phyloP scores from a whole-genome alignment of 306 rosid species.

The Canavalia ensiformis region DNA sequence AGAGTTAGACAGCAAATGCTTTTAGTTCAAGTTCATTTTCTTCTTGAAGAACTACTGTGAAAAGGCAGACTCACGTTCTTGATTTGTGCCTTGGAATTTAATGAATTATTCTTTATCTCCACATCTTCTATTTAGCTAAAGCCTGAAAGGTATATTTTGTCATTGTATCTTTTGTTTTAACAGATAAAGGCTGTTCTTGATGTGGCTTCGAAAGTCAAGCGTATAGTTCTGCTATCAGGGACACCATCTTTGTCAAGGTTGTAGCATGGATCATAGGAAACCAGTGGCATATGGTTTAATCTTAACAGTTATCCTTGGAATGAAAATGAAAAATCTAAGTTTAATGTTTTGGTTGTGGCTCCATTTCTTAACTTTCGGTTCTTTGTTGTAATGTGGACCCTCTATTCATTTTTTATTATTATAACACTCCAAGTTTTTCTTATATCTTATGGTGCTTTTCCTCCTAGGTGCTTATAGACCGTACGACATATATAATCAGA shows the following conservation, averaged over 20 bases:
- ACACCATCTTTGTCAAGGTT: slow-evolving; percentile 98
- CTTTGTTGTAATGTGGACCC: slow-evolving; percentile 30
- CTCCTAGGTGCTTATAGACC: slow-evolving; percentile 97
- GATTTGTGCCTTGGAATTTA: slow-evolving; percentile 26
- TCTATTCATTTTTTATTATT: slow-evolving; percentile 30
- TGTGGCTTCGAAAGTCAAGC: slow-evolving; percentile 78
- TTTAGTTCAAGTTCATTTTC: slow-evolving; percentile 27
- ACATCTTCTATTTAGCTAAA: slow-evolving; percentile 16
- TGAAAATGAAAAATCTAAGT: slow-evolving; percentile 41
- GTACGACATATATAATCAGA: slow-evolving; percentile 92
- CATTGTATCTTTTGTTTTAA: slow-evolving; percentile 42
- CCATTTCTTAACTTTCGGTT: slow-evolving; percentile 33
- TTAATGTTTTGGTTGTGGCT: slow-evolving; percentile 33
- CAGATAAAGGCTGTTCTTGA: slow-evolving; percentile 92
- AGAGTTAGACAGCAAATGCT: background rate
- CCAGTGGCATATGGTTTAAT: slow-evolving; percentile 41
- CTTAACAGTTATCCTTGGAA: slow-evolving; percentile 33
- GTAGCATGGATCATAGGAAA: slow-evolving; percentile 54
- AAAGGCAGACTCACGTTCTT: slow-evolving; percentile 38
- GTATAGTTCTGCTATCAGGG: slow-evolving; percentile 86
- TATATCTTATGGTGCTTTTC: slow-evolving; percentile 59
- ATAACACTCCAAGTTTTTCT: slow-evolving; percentile 45
- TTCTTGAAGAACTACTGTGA: slow-evolving; percentile 22
- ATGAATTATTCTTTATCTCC: background rate
- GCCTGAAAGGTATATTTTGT: slow-evolving; percentile 16